These are phyloP conservation scores for Kazachstania sp. DNA, from an alignment of 1,139 yeast genomes.

Conservation along the genomic window DNA sequence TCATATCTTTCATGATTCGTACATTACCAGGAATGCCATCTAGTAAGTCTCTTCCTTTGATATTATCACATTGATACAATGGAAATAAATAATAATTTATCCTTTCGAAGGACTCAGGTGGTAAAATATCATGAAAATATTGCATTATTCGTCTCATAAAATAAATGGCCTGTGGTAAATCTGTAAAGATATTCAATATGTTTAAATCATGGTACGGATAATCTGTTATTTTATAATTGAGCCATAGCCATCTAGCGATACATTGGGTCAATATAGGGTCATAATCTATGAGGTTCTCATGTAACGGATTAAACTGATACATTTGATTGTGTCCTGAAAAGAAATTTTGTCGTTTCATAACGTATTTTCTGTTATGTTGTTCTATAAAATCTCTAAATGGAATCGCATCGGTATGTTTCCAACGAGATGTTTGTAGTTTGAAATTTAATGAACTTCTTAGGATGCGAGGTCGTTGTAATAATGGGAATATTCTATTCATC, in stretches of 20 bases:
- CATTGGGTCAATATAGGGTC: conserved; percentile 23
- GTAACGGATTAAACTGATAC: not conserved
- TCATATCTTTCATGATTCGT: conserved; percentile 11
- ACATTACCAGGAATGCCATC: conserved; percentile 16
- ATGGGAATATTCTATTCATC: too few species aligned
- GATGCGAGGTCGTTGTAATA: too few species aligned
- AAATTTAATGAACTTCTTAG: too few species aligned
- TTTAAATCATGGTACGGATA: conserved; percentile 29
- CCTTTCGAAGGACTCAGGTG: conserved; percentile 17
- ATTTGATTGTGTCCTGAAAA: conserved; percentile 9
- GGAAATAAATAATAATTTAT: conserved; percentile 23
- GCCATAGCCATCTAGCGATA: conserved; percentile 26
- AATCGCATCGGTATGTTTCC: conserved; percentile 2
- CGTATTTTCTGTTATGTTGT: conserved; percentile 14
- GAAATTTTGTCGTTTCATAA: conserved; percentile 17
- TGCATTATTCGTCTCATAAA: conserved; percentile 15
- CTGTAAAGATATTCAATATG: conserved; percentile 23
- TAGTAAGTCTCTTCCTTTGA: conserved; percentile 4
- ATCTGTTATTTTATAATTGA: conserved; percentile 26
- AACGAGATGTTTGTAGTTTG: not conserved
- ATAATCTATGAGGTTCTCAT: conserved; percentile 11
- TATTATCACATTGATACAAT: conserved; percentile 13
- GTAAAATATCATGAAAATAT: conserved; percentile 14
- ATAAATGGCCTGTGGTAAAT: conserved; percentile 17
- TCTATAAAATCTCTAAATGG: conserved; percentile 22